These are phyloP conservation scores for Aquilaria malaccensis DNA, from an alignment of 345 rosid species.

Conservation along the genomic window DNA sequence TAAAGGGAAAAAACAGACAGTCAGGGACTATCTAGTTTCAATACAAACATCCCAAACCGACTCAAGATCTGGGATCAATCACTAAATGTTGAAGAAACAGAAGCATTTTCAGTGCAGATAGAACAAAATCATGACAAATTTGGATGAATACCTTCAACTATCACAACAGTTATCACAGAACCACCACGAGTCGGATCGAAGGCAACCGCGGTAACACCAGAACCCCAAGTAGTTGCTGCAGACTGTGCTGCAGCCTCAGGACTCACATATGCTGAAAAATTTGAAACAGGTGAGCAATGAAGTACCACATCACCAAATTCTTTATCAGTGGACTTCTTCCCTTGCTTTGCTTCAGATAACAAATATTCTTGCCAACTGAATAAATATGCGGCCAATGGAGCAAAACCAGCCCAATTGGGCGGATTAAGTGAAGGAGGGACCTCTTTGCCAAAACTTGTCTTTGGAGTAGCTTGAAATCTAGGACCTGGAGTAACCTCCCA, in stretches of 20 bases:
- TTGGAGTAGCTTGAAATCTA: slow-evolving; percentile 76
- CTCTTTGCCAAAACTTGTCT: slow-evolving; percentile 48
- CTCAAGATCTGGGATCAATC: no score
- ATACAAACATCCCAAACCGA: no score
- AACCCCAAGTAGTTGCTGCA: slow-evolving; percentile 99
- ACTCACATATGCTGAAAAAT: slow-evolving; percentile 97
- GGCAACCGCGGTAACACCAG: slow-evolving; percentile 99
- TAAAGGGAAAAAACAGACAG: no score
- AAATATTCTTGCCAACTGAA: slow-evolving; percentile 97
- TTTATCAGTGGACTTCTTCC: slow-evolving; percentile 59
- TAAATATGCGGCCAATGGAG: slow-evolving; percentile 92
- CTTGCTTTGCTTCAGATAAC: slow-evolving; percentile 72
- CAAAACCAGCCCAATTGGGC: slow-evolving; percentile 94
- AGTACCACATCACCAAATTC: slow-evolving; percentile 59
- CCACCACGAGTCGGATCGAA: slow-evolving; percentile 99
- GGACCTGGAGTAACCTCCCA: slow-evolving; percentile 99
- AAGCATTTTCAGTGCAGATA: not conserved
- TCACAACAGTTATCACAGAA: slow-evolving; percentile 94
- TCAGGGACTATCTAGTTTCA: no score
- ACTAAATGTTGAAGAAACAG: not conserved
- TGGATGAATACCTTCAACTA: slow-evolving; percentile 78
- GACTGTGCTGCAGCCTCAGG: slow-evolving; percentile 98
- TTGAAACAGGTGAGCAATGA: slow-evolving; percentile 97
- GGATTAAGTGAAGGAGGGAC: slow-evolving; percentile 85
- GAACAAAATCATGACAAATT: not conserved